These are phyloP conservation scores for Botrytis fragariae DNA, from an alignment of 2,329 filamentous ascomycete species.

Conservation along the genomic window DNA sequence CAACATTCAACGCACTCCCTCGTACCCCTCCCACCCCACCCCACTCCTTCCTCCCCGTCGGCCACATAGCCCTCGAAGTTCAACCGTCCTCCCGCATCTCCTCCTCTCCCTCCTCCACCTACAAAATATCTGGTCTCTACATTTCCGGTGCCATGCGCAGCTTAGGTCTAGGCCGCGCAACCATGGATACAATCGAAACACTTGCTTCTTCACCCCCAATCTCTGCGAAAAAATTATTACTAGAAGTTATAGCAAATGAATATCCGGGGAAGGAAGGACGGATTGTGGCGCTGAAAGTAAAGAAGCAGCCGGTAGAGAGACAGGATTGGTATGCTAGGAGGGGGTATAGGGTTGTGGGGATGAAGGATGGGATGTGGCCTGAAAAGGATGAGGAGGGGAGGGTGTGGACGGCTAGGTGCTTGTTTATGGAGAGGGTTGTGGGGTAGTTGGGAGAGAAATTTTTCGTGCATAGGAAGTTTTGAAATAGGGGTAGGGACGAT, in stretches of 20 bases:
- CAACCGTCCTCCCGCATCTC: constrained; percentile 24
- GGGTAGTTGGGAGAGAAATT: neutral
- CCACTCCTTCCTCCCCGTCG: constrained; percentile 30
- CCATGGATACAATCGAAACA: constrained; percentile 32
- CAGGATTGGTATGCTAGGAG: constrained; percentile 34
- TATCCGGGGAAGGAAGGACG: constrained; percentile 19
- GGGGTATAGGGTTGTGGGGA: constrained; percentile 26
- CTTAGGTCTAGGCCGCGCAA: constrained; percentile 29
- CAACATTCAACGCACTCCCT: constrained; percentile 20
- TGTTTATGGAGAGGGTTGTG: constrained; percentile 34
- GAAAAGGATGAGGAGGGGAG: constrained; percentile 26
- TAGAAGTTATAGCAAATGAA: constrained; percentile 26
- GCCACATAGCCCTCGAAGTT: constrained; percentile 33
- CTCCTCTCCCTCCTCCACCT: constrained; percentile 29
- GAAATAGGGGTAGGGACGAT: neutral
- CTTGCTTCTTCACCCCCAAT: constrained; percentile 27
- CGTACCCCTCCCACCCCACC: constrained; percentile 12
- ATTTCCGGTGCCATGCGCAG: constrained; percentile 27
- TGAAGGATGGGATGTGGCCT: constrained; percentile 23
- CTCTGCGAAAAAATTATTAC: constrained; percentile 26
- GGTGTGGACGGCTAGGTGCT: constrained; percentile 24
- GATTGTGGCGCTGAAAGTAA: constrained; percentile 21
- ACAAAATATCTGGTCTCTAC: constrained; percentile 31
- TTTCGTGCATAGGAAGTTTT: neutral
- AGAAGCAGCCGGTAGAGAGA: constrained; percentile 16